A percentile compares a stretch with the other conserved stretches of the same genome.
Evolutionary conservation across 2,329 filamentous ascomycete species (phyloP).

Genomic region (Pseudogymnoascus sp.): DNA sequence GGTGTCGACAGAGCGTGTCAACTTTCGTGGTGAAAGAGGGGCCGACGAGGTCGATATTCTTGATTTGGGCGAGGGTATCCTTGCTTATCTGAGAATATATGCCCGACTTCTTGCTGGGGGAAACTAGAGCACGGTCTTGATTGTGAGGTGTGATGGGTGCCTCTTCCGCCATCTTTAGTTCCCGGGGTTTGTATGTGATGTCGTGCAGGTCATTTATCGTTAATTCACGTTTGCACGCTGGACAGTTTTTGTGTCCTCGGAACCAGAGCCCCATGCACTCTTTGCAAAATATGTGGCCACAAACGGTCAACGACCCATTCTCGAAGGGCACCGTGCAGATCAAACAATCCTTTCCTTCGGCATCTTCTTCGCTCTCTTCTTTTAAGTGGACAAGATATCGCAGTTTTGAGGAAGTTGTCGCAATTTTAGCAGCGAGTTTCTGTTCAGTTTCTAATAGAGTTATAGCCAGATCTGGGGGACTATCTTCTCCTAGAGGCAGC

Average conservation of each 20-base stretch:
- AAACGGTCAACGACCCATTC: constrained; percentile 74
- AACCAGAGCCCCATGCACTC: constrained; percentile 81
- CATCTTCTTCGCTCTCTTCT: constrained; percentile 49
- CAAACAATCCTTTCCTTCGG: constrained; percentile 65
- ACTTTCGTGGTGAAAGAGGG: constrained; percentile 84
- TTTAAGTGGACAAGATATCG: constrained; percentile 56
- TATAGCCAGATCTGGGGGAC: constrained; percentile 34
- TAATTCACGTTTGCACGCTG: constrained; percentile 71
- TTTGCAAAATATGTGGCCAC: constrained; percentile 88
- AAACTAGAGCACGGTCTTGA: constrained; percentile 1
- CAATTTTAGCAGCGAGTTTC: constrained; percentile 49
- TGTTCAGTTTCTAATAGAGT: constrained; percentile 41
- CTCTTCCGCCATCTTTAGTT: constrained; percentile 60
- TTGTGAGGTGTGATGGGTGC: constrained; percentile 24
- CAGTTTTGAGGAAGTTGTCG: constrained; percentile 61
- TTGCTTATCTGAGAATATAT: constrained; percentile 76
- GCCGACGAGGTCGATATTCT: constrained; percentile 65
- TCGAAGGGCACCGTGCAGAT: constrained; percentile 77
- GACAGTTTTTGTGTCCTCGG: constrained; percentile 65
- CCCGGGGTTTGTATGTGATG: constrained; percentile 73
- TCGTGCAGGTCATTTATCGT: constrained; percentile 66
- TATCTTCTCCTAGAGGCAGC: constrained; percentile 48
- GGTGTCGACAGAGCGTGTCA: constrained; percentile 71
- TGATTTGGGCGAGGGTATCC: constrained; percentile 69
- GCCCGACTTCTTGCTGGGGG: constrained; percentile 23